Percentiles rank a stretch among this genome's conserved stretches.
Conservation (phyloP, 2,329 filamentous ascomycete species). For the Helicocarpus griseus region DNA sequence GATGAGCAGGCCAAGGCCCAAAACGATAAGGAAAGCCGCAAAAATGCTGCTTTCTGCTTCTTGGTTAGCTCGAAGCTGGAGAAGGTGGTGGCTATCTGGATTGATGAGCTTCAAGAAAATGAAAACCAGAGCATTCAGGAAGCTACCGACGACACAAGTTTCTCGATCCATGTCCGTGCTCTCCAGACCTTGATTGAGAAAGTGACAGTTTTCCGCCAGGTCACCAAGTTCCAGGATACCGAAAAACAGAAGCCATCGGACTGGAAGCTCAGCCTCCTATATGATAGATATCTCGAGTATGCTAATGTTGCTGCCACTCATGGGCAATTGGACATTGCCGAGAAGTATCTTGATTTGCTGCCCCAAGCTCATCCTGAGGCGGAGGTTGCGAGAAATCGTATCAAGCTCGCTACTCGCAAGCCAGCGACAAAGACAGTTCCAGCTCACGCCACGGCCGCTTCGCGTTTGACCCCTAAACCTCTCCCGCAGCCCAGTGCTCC, state of each 20-base stretch:
- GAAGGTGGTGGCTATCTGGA: constrained; percentile 94
- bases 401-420: constrained; percentile 73
- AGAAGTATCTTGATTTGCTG: constrained; percentile 83
- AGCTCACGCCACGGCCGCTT: constrained; percentile 30
- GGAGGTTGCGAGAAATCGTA: constrained; percentile 73
- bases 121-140: constrained; percentile 66
- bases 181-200: constrained; percentile 96
- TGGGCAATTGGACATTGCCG: constrained; percentile 74
- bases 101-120: constrained; percentile 74
- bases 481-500: constrained; percentile 25
- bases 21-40: constrained; percentile 52
- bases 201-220: constrained; percentile 90
- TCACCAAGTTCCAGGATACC: constrained; percentile 78
- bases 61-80: constrained; percentile 91
- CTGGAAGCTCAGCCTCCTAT: constrained; percentile 83
- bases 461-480: constrained; percentile 37
- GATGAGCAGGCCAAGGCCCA: constrained; percentile 53
- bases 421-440: constrained; percentile 31
- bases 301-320: constrained; percentile 89
- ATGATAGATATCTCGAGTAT: constrained; percentile 94
- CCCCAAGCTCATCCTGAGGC: constrained; percentile 76
- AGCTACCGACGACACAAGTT: constrained; percentile 63
- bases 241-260: constrained; percentile 62
- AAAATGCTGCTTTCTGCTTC: constrained; percentile 95
- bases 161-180: constrained; percentile 81